Evolutionary conservation across 768 basidiomycete genomes (phyloP).

Genomic region (Hypholoma fasciculare): DNA sequence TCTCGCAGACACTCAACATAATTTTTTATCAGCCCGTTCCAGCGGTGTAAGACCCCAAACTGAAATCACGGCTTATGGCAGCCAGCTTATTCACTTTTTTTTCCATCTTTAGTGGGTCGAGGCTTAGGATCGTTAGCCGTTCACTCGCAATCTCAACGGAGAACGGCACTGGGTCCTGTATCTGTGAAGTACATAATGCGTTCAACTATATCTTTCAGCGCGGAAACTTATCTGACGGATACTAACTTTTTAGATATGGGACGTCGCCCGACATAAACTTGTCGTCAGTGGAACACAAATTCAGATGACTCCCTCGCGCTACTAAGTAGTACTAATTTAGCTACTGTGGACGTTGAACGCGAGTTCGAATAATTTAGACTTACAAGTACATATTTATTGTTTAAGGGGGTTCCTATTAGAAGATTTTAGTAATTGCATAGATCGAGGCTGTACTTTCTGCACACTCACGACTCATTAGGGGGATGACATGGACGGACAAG

Average conservation of each 20-base stretch:
- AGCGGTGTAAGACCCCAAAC: constrained; percentile 6
- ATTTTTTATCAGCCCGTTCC: constrained; percentile 17
- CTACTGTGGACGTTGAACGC: too few relatives aligned
- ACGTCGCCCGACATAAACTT: constrained; percentile 17
- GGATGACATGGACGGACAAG: too few relatives aligned
- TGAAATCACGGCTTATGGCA: not conserved
- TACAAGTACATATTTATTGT: too few relatives aligned
- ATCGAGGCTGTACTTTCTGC: too few relatives aligned
- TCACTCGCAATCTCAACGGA: constrained; percentile 15
- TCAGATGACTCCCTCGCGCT: constrained; percentile 13
- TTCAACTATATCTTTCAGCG: not conserved
- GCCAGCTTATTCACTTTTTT: not conserved
- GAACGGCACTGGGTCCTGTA: constrained; percentile 18
- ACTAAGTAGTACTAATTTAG: too few relatives aligned
- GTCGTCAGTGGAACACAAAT: constrained; percentile 19
- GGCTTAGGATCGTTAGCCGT: constrained; percentile 21
- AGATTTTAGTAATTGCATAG: too few relatives aligned
- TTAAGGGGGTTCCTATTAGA: too few relatives aligned
- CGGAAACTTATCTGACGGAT: not conserved
- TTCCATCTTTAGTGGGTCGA: constrained; percentile 8
- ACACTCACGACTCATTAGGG: too few relatives aligned
- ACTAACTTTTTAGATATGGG: constrained; percentile 22
- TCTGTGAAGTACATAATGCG: constrained; percentile 18
- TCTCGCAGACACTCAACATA: constrained; percentile 21
- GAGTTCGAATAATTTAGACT: too few relatives aligned